phyloP scores from a whole-genome alignment of 371 early-diverging fungal species.

The Haplosporangium sp. region DNA sequence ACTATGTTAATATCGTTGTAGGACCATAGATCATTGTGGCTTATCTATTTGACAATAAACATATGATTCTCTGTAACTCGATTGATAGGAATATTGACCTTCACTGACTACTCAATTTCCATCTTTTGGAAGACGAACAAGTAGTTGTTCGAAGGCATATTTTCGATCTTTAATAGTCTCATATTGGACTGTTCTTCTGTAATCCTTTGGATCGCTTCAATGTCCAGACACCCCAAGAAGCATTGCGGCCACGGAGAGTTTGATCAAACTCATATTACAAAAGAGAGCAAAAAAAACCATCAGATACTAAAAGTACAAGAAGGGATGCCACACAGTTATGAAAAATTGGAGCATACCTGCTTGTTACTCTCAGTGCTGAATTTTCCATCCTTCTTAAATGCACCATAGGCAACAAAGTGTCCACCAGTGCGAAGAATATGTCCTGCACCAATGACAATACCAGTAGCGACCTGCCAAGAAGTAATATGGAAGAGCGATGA shows the following conservation, averaged over 20 bases:
- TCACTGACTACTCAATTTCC: conserved; percentile 1
- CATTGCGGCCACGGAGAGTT: conserved; percentile 16
- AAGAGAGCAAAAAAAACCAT: neutral
- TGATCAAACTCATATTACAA: conserved; percentile 13
- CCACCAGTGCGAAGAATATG: conserved; percentile 15
- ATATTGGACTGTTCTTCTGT: conserved; percentile 11
- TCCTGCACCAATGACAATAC: conserved; percentile 15
- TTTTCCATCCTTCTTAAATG: conserved; percentile 27
- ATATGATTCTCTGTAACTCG: too few relatives aligned
- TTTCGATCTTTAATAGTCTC: conserved; percentile 7
- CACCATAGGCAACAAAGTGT: conserved; percentile 21
- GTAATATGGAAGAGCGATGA: conserved; percentile 32
- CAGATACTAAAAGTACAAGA: neutral
- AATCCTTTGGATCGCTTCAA: conserved; percentile 20
- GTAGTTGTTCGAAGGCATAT: conserved; percentile 42
- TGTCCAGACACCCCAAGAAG: conserved; percentile 33
- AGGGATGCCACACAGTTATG: neutral
- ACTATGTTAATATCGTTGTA: too few relatives aligned
- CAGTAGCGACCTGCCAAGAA: conserved; percentile 15
- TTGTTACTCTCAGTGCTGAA: conserved; percentile 24
- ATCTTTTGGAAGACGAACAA: conserved; percentile 25
- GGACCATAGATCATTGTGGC: too few relatives aligned
- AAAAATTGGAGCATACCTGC: conserved; percentile 10
- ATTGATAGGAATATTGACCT: too few relatives aligned
- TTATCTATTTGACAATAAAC: too few relatives aligned